phyloP scores from a whole-genome alignment of 805 yeast species.

The Ogataea siamensis region DNA sequence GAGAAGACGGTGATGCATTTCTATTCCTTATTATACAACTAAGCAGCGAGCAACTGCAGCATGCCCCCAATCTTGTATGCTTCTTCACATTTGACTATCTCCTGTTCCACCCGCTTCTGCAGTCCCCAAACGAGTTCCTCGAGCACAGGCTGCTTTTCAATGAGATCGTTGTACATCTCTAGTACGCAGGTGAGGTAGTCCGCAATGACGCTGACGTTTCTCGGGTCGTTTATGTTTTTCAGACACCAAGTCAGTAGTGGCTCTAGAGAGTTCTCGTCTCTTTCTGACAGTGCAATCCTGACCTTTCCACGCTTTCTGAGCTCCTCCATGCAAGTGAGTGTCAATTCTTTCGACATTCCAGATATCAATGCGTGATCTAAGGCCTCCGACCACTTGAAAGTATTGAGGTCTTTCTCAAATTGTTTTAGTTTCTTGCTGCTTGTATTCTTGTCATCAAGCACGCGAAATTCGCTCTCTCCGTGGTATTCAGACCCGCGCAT shows the following conservation, averaged over 20 bases:
- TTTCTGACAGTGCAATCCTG: slow-evolving; percentile 69
- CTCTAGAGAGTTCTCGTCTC: slow-evolving; percentile 79
- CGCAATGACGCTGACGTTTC: slow-evolving; percentile 60
- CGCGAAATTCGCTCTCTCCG: slow-evolving; percentile 82
- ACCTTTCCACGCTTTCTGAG: slow-evolving; percentile 87
- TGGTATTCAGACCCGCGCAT: slow-evolving; percentile 87
- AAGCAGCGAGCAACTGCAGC: slow-evolving; percentile 75
- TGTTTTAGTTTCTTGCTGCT: slow-evolving; percentile 62
- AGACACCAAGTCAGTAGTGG: slow-evolving; percentile 85
- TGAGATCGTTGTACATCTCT: slow-evolving; percentile 72
- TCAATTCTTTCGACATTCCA: slow-evolving; percentile 77
- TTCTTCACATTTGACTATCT: slow-evolving; percentile 77
- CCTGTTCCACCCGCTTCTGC: slow-evolving; percentile 58
- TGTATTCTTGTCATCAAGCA: slow-evolving; percentile 56
- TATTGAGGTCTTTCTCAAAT: slow-evolving; percentile 80
- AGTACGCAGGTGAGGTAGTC: slow-evolving; percentile 67
- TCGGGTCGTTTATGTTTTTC: slow-evolving; percentile 72
- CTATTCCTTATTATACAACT: slow-evolving; percentile 24
- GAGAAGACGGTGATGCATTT: slow-evolving; percentile 15
- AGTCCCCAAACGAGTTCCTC: slow-evolving; percentile 68
- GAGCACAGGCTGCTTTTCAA: slow-evolving; percentile 73
- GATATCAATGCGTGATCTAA: slow-evolving; percentile 79
- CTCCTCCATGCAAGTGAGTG: slow-evolving; percentile 81
- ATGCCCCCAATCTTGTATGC: slow-evolving; percentile 91
- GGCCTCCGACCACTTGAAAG: slow-evolving; percentile 92